Evolutionary conservation across 2,329 filamentous ascomycete species (phyloP), one percentile per base, ranked within the genome.

Genomic region (Penicillium sp.): DNA sequence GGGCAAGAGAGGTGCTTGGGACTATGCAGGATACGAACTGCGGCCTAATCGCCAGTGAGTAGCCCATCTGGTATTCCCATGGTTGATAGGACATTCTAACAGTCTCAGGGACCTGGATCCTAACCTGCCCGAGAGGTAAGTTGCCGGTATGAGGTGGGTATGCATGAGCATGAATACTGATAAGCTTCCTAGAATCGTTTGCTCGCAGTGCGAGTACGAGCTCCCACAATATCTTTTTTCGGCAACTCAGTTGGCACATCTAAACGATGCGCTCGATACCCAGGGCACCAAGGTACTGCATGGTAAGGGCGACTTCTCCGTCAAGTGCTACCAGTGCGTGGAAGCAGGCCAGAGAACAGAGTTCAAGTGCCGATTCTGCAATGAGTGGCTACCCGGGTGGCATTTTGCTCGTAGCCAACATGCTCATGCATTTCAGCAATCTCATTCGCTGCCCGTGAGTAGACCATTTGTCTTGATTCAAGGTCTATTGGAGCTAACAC

Each of bases 331-430:
- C 14, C 14, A 33, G 5, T 33, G 31, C 7, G 11, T 33, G 6
- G 31, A 16, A 14, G 31, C 13, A 1, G 14, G 13, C 13, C 14
- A 33, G 4, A 6, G 14, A 16, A 14, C 16, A 13, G 31, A 59
- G 33, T 48, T 35, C 33, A 51, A 33, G 5, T 59, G 59, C 52
- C 50, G 45, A 14, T 46, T 50, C 23, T 61, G 59, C 27, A 37
- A 37, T 21, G 23, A 53, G 9, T 26, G 39, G 37, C 51, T 54
- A 23, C 31, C 31, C 14, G 31, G 5, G 31, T 33, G 31, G 19
- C 26, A 25, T 3, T 59, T 57, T 23, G 53, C 59, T 3, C 23
- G 39, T 8, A 52, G 29, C 14, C 59, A 61, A 44, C 59, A 54
- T 47, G 13, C 37, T 13, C 45, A 7, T 33, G 31, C 46, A 49